Base-by-base conservation (phyloP, 2,329 filamentous ascomycete species). In the Fusarium hainanense region DNA sequence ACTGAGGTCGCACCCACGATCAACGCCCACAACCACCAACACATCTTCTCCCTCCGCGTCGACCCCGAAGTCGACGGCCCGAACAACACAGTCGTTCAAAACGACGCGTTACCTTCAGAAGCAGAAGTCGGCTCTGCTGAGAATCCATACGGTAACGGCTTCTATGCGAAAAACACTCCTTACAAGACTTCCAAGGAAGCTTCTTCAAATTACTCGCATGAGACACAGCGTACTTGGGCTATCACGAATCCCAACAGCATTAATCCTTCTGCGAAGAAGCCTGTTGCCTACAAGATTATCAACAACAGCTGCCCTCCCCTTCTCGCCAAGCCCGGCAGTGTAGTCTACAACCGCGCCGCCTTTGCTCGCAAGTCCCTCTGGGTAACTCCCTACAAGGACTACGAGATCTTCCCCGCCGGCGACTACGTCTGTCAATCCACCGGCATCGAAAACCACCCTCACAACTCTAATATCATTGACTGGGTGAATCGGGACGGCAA, bases 131-230 rank as follows among this genome's bases (percentile, higher is more conserved):
- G 94, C 37, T 93, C 90, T 70, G 82, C 85, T 2, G 92, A 94
- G 80, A 98, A 98, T 83, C 90, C 85, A 62, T 94, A 95, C 81
- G 94, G 94, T 58, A 98, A 98, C 76, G 94, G 92, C 12, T 97
- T 97, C 80, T 94, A 91, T 76, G 92, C 92, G 20, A 90, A 92
- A 81, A 92, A 92, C 80, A 97, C 92, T 7, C 93, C 92, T 77
- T 90, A 93, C 63, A 87, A 84, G 12, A 97, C 90, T 0, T 87
- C 91, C 12, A 85, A 84, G 52, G 87, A 92, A 70, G 87, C 89
- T 1, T 87, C 86, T 75, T 91, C 91, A 30, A 91, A 97, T 78
- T 98, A 97, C 80, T 86, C 97, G 75, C 92, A 92, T 66, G 84
- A 85, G 43, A 95, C 92, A 0, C 90, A 89, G 65, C 86, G 94